Conservation (phyloP, 306 rosid genomes). For the Gillenia trifoliata region DNA sequence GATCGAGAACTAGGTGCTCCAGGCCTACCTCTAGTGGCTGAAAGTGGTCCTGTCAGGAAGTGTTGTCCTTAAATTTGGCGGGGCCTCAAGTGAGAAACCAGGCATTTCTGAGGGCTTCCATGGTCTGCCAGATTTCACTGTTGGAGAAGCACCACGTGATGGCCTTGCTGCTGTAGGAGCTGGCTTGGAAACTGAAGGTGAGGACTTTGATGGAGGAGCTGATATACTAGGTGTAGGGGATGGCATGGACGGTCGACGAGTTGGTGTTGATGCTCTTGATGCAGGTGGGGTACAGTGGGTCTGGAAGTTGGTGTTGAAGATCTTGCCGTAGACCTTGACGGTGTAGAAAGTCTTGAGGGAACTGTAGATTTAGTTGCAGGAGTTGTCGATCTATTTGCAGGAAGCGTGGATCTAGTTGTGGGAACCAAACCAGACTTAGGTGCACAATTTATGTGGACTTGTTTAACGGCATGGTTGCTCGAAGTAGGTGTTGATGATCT, state of each 20-base stretch:
- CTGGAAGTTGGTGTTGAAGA: conserved; percentile 88
- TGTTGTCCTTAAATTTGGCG: conserved; percentile 85
- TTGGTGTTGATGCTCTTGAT: conserved; percentile 88
- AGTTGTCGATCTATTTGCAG: conserved; percentile 30
- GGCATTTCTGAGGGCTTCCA: conserved; percentile 98
- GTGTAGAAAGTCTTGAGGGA: conserved; percentile 81
- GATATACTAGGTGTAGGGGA: conserved; percentile 52
- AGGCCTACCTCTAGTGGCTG: conserved; percentile 91
- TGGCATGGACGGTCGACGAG: conserved; percentile 73
- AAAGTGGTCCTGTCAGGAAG: conserved; percentile 86
- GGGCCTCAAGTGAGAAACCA: conserved; percentile 87
- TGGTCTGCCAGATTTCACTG: conserved; percentile 79
- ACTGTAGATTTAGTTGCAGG: conserved; percentile 44
- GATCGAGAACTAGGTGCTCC: conserved; percentile 90
- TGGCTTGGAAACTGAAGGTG: conserved; percentile 56
- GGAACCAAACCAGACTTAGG: conserved; percentile 54
- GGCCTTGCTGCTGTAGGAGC: conserved; percentile 45
- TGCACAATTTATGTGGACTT: conserved; percentile 43
- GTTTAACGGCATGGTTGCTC: conserved; percentile 51
- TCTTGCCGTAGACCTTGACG: conserved; percentile 72
- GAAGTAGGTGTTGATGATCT: conserved; percentile 89
- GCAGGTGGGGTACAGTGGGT: conserved; percentile 68
- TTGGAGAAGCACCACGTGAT: conserved; percentile 85
- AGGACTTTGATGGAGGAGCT: conserved; percentile 42
- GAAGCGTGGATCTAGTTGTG: too few species aligned